Base-by-base conservation (phyloP, 352 stramenopile species). In the Blastocystis sp. region DNA sequence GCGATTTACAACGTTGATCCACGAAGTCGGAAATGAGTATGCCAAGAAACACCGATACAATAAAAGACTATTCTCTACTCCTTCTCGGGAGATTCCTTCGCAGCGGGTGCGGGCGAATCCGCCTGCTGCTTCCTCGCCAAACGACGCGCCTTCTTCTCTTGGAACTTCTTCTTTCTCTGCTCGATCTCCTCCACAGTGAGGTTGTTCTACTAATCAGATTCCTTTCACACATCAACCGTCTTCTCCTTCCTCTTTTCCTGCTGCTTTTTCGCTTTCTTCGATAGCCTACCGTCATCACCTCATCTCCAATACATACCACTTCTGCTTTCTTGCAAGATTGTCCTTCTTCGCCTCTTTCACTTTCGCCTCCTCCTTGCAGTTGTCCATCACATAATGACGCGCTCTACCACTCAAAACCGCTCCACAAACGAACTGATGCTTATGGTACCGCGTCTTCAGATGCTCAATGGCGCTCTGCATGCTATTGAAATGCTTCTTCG, bases 161-260 rank as follows among this genome's bases (percentile, higher is more conserved):
- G 69, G 69, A 81, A 81, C 51, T 81, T 81, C 11, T 38, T 29
- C 38, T 81, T 81, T 48, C 69, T 54, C 24, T 21, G 27, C 18
- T 48, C 48, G 38, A 81, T 81, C 51, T 81, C 44, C 29, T 81
- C 69, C 24, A 32, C 40, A 59, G 48, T 64, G 18, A 81, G 24
- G 16, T 81, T 81, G 24, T 81, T 81, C 69, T 81, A 81, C 42
- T n/a, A n/a, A n/a, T n/a, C n/a, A n/a, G n/a, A 32, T 51, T 32
- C 42, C 27, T 44, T 18, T 2, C n/a, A 59, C 7, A 54, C 3
- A 49, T 11, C 42, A 54, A 34, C 11, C 46, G 24, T 40, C 48
- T 29, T 61, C 11, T 34, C 34, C 36, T 61, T 78, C 67, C 27
- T 21, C 7, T 42, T 81, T 81, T 29, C 29, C 69, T 44, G 49